phyloP scores from a whole-genome alignment of 2,329 filamentous ascomycete species.

The Alternaria novae-zelandiae region DNA sequence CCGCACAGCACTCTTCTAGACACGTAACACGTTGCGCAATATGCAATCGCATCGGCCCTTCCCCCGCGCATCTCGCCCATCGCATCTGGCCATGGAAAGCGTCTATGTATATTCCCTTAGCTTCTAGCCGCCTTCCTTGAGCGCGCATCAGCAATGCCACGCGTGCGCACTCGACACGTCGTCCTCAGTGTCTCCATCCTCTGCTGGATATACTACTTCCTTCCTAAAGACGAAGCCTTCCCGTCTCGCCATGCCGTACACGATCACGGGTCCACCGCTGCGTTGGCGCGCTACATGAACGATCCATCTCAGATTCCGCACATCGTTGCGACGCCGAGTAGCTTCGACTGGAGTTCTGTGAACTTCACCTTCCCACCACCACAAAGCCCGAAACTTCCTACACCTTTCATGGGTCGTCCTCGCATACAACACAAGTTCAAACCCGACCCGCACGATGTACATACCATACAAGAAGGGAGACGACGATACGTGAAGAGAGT shows the following conservation, averaged over 20 bases:
- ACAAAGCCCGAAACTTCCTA: constrained; percentile 35
- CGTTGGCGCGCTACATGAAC: constrained; percentile 44
- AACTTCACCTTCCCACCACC: constrained; percentile 35
- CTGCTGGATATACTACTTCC: constrained; percentile 35
- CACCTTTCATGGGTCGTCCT: constrained; percentile 36
- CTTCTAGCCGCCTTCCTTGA: constrained; percentile 9
- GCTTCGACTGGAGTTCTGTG: constrained; percentile 42
- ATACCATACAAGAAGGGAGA: constrained; percentile 33
- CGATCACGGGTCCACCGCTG: constrained; percentile 24
- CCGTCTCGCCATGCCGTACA: background rate
- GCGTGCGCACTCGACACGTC: constrained; percentile 38
- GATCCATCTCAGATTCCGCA: constrained; percentile 26
- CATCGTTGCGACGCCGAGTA: constrained; percentile 34
- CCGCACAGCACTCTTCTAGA: constrained; percentile 9
- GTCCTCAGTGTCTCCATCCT: constrained; percentile 32
- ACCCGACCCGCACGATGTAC: constrained; percentile 21
- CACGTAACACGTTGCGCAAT: constrained; percentile 12
- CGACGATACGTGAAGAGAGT: constrained; percentile 37
- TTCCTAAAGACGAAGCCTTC: constrained; percentile 24
- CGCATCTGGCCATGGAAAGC: constrained; percentile 14
- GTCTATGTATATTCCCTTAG: background rate
- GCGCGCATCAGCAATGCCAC: constrained; percentile 28
- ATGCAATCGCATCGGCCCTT: constrained; percentile 6
- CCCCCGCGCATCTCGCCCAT: background rate
- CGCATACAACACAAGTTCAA: constrained; percentile 43